A percentile compares a stretch with the other conserved stretches of the same genome.
These are phyloP conservation scores for Fragaria ananassa DNA, from an alignment of 306 rosid species.

Conservation along the genomic window DNA sequence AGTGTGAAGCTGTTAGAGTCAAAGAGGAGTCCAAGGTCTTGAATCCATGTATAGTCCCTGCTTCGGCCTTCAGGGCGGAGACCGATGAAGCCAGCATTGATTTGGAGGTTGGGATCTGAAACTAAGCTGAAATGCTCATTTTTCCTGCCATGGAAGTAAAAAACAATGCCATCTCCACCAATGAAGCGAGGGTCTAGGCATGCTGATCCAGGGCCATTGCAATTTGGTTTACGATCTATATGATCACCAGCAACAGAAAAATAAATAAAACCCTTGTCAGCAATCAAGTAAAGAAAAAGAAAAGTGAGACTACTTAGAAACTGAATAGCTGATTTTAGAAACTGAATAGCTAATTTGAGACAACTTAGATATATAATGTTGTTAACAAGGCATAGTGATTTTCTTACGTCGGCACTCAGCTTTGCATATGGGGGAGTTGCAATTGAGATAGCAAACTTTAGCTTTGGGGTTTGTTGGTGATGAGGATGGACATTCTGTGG, in stretches of 20 bases:
- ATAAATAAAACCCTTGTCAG: neutral
- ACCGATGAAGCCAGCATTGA: neutral
- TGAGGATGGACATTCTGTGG: constrained; percentile 53
- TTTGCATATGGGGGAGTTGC: constrained; percentile 64
- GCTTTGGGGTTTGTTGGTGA: constrained; percentile 48
- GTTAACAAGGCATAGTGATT: neutral
- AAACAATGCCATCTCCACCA: neutral
- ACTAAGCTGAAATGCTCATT: neutral
- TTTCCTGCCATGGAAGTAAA: neutral
- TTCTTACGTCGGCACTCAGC: constrained; percentile 49
- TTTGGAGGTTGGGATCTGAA: neutral
- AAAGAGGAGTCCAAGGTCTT: neutral
- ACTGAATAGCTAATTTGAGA: neutral
- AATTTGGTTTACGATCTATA: neutral
- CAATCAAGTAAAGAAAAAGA: neutral
- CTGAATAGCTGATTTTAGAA: neutral
- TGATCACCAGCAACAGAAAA: neutral
- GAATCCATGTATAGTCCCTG: neutral
- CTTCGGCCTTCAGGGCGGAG: neutral
- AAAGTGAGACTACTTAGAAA: neutral
- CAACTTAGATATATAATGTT: too few species aligned
- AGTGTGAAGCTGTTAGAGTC: neutral
- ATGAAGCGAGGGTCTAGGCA: neutral
- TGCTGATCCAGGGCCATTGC: neutral
- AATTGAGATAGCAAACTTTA: constrained; percentile 67